Percentiles rank a stretch among this genome's conserved stretches.
Conservation (phyloP, 176 grass and related monocot species). For the Carex kokanica region DNA sequence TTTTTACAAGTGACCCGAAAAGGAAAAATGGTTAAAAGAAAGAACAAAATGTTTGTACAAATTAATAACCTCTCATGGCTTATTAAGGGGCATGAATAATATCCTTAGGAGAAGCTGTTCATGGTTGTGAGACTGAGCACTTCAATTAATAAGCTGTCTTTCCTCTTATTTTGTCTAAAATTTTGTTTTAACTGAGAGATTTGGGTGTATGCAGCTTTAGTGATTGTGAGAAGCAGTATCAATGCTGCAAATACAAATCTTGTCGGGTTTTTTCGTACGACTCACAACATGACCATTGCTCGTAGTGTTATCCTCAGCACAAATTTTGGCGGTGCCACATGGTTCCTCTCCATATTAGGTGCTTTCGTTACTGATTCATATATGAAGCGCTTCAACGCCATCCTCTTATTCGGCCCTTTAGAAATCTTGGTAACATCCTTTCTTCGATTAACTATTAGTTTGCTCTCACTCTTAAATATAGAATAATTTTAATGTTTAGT, state of each 20-base stretch:
- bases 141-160: no score
- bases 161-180: not conserved
- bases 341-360: constrained; percentile 19
- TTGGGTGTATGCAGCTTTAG: constrained; percentile 8
- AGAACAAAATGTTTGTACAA: no score
- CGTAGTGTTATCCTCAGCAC: constrained; percentile 20
- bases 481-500: not conserved
- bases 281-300: constrained; percentile 12
- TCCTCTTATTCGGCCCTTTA: constrained; percentile 9
- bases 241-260: constrained; percentile 27
- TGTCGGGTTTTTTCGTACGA: constrained; percentile 2
- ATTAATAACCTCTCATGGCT: no score
- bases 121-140: no score
- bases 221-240: constrained; percentile 18
- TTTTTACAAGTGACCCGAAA: no score
- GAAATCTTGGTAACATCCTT: constrained; percentile 9
- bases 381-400: constrained; percentile 24
- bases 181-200: not conserved
- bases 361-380: constrained; percentile 21
- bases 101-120: no score
- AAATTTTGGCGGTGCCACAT: constrained; percentile 6
- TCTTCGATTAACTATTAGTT: not conserved
- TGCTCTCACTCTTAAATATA: not conserved
- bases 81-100: no score
- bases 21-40: no score